Evolutionary conservation across 306 rosid genomes (phyloP).

Genomic region (Prunus mume): DNA sequence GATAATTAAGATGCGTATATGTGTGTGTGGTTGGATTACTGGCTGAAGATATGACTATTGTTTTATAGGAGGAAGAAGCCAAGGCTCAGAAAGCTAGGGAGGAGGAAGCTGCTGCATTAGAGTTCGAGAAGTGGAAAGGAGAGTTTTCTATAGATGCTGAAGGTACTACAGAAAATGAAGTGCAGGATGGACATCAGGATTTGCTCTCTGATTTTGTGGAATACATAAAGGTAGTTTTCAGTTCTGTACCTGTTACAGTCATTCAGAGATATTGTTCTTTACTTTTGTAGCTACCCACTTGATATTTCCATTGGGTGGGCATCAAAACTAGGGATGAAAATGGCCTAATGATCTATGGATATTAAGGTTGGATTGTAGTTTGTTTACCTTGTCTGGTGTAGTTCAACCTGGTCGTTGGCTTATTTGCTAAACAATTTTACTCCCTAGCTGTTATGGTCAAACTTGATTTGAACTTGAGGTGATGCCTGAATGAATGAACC

Average conservation of each 20-base stretch:
- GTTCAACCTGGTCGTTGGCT: background rate
- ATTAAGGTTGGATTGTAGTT: slow-evolving; percentile 1
- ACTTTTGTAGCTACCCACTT: background rate
- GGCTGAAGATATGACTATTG: slow-evolving; percentile 21
- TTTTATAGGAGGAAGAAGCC: slow-evolving; percentile 91
- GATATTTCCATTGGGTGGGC: background rate
- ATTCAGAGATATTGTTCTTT: background rate
- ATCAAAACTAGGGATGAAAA: background rate
- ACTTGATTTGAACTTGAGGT: background rate
- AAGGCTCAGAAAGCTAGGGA: slow-evolving; percentile 82
- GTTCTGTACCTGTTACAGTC: background rate
- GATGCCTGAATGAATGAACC: background rate
- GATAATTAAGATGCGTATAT: slow-evolving; percentile 4
- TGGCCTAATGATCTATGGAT: background rate
- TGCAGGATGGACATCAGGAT: slow-evolving; percentile 64
- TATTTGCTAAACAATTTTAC: background rate
- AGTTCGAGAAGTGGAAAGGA: slow-evolving; percentile 97
- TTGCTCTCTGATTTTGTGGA: slow-evolving; percentile 82
- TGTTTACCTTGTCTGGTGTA: background rate
- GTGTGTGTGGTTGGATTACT: slow-evolving; percentile 8
- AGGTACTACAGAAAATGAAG: slow-evolving; percentile 80
- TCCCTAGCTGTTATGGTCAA: background rate
- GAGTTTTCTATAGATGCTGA: slow-evolving; percentile 93
- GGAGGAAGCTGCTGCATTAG: slow-evolving; percentile 93
- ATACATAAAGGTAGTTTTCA: slow-evolving; percentile 65